Evolutionary conservation across 352 stramenopile species (phyloP), one percentile per base, ranked within the genome.

Genomic region (Phytophthora cactorum): DNA sequence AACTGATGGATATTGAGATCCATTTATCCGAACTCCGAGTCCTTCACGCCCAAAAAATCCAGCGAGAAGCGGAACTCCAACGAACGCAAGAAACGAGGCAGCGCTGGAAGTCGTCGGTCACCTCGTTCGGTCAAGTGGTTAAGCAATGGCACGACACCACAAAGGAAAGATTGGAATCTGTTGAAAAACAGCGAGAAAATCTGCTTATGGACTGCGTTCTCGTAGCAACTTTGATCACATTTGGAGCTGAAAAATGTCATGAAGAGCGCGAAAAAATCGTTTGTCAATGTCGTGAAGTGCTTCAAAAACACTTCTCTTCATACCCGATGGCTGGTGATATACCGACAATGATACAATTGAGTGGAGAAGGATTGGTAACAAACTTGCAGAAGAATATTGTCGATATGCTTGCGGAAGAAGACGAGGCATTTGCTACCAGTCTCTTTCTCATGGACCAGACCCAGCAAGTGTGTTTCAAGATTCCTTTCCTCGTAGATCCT

Each of bases 401-500:
- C n/a, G 72, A 70, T 1, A 71, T 74, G 65, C 25, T 71, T n/a
- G 70, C 71, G 7, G 59, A 74, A 28, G 70, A 63, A 25, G 49
- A 72, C 3, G 64, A 73, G 17, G 61, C 78, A 5, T 65, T 89
- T 22, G 64, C 70, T 3, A 70, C 75, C 9, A 88, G 75, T 46
- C 59, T 92, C 44, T 77, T 87, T 28, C 52, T 89, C 11, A 74
- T 86, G 61, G 72, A 87, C 36, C 78, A 89, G 41, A 58, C 67
- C 14, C 69, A 80, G 27, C 70, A 79, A 65, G 65, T 86, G 12
- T 75, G 78, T 39, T 72, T 77, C 14, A 77, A 79, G 59, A 81
- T 81, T 25, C 72, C 78, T 6, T 58, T 92, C 39, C 66, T 92
- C 0, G 27, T 88, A 0, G 84, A 92, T 32, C 81, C 84, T n/a